Conservation (phyloP, 1,284 basidiomycete species). For the Puccinia horiana region DNA sequence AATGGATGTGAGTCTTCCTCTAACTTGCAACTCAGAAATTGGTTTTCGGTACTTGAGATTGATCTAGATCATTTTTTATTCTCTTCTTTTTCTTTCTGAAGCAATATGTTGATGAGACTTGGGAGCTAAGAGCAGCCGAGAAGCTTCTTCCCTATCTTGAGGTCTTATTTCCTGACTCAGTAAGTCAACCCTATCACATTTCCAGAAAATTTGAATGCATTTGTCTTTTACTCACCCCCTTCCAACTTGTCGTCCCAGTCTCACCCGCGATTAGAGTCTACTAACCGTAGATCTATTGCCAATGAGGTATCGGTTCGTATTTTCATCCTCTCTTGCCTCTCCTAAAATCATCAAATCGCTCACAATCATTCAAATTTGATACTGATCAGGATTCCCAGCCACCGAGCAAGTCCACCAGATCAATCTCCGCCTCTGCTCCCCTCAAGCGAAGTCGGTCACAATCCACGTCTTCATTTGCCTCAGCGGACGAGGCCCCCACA, state of each 20-base stretch:
- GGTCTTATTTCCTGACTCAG: not conserved
- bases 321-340: not conserved
- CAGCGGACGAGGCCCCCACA: not conserved
- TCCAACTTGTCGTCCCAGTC: not conserved
- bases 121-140: not conserved
- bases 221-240: not conserved
- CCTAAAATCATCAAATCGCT: not conserved
- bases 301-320: not conserved
- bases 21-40: not conserved
- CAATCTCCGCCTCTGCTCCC: not conserved
- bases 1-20: slow-evolving; percentile 19
- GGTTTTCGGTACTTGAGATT: not conserved
- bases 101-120: slow-evolving; percentile 26
- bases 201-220: not conserved
- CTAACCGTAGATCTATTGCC: not conserved
- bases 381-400: not conserved
- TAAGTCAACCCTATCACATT: too few species aligned
- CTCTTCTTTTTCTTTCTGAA: not conserved
- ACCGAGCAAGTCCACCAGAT: not conserved
- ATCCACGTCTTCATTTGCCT: slow-evolving; percentile 7
- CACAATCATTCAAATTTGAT: not conserved
- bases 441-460: slow-evolving; percentile 22
- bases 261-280: not conserved
- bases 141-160: slow-evolving; percentile 8
- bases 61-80: not conserved